Base-by-base conservation (phyloP, 2,329 filamentous ascomycete genomes). In the Phialophora macrospora region DNA sequence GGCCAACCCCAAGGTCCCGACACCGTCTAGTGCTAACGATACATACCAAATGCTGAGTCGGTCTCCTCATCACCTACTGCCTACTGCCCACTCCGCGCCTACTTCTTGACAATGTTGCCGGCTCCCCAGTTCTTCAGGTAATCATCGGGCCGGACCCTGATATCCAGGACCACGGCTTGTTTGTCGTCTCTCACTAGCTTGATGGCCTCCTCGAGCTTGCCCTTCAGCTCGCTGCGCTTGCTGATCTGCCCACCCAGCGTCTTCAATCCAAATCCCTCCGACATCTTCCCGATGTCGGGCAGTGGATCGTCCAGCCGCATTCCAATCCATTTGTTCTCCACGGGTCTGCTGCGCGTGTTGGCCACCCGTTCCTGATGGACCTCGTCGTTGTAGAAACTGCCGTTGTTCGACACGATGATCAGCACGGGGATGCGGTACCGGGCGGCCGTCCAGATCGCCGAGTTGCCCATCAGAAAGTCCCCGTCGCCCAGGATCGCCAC, bases 381-480 rank as follows among this genome's bases (percentile, higher is more conserved):
- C 38, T 58, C 55, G 38, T 58, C 55, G 55, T 58, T 58, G 55
- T 58, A 58, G 38, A 58, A 58, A 46, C 55, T 58, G 38, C 55
- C 55, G 14, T 58, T 58, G 55, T 58, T 58, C 22, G 55, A 58
- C 20, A 58, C 55, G 20, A 58, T 58, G 38, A 58, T 58, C 55
- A 58, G n/a, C 11, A 58, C 55, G 20, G 55, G 55, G 22, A 58
- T 48, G 20, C 55, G 55, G 24, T 58, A 58, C 32, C 55, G 55
- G 2, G 55, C 55, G 7, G 55, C 55, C 20, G 55, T 58, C 55
- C 55, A 58, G 55, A 58, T 58, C 5, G 55, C 55, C 3, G 55
- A 58, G 17, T 58, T 58, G 14, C 55, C 55, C 55, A 58, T 58
- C 38, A 58, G n/a, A 24, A 58, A 58, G 12, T 58, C 55, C 9